These are phyloP conservation scores for Blastobotrys terrestris DNA, from an alignment of 805 yeast genomes.

Conservation along the genomic window DNA sequence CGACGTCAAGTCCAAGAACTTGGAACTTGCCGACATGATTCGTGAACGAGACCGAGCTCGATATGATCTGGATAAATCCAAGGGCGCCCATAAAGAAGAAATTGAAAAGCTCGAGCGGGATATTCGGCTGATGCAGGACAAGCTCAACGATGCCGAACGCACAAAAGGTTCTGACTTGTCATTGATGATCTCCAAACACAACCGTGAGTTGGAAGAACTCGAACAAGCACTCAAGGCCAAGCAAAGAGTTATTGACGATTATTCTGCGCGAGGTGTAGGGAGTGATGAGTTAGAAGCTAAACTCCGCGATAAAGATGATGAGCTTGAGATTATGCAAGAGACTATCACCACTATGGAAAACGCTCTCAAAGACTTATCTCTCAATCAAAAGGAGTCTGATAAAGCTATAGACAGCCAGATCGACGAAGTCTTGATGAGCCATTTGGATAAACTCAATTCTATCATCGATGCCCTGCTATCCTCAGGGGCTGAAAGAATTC, in stretches of 20 bases:
- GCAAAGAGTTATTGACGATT: conserved; percentile 28
- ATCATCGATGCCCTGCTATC: conserved; percentile 65
- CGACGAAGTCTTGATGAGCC: conserved; percentile 44
- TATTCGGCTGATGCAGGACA: conserved; percentile 52
- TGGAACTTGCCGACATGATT: conserved; percentile 82
- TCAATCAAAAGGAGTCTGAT: conserved; percentile 41
- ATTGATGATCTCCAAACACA: conserved; percentile 54
- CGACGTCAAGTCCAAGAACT: conserved; percentile 76
- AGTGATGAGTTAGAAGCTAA: conserved; percentile 35
- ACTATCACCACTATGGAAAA: conserved; percentile 54
- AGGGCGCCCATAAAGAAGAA: conserved; percentile 58
- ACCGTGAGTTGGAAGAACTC: conserved; percentile 52
- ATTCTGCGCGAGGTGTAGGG: conserved; percentile 25
- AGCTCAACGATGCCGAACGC: conserved; percentile 54
- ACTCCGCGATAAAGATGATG: conserved; percentile 65
- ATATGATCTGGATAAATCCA: conserved; percentile 66
- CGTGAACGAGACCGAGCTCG: conserved; percentile 87
- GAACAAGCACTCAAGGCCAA: conserved; percentile 33
- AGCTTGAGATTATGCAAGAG: conserved; percentile 71
- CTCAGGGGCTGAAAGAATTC: conserved; percentile 65
- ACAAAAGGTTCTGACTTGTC: conserved; percentile 58
- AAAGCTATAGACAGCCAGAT: conserved; percentile 53
- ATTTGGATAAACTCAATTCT: conserved; percentile 44
- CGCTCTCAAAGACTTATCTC: conserved; percentile 48
- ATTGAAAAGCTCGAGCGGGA: conserved; percentile 61